Conservation (phyloP, 352 stramenopile genomes). For the Globisporangium recalcitrans region DNA sequence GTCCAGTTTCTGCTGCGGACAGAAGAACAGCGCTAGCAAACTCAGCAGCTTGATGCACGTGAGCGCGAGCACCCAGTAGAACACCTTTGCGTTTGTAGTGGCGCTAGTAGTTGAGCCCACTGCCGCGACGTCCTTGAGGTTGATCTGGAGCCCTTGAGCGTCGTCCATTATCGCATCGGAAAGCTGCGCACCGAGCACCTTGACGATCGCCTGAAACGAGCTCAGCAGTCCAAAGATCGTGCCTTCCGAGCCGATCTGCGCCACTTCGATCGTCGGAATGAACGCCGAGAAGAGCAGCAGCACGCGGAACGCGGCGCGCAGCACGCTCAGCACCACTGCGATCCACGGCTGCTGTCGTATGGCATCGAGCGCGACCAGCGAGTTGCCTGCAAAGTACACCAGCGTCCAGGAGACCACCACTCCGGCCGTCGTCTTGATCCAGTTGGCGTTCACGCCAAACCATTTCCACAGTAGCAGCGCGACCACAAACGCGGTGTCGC, state of each 20-base stretch:
- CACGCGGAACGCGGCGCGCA: slow-evolving; percentile 21
- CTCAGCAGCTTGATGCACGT: slow-evolving; percentile 19
- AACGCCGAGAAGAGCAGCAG: slow-evolving; percentile 29
- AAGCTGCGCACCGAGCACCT: slow-evolving; percentile 28
- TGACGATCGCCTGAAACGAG: slow-evolving; percentile 29
- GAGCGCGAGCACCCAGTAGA: slow-evolving; percentile 19
- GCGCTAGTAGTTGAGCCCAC: not conserved
- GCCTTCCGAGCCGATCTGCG: slow-evolving; percentile 34
- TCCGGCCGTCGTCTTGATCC: slow-evolving; percentile 15
- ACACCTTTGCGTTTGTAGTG: slow-evolving; percentile 1
- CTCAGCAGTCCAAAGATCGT: slow-evolving; percentile 36
- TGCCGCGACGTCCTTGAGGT: not conserved
- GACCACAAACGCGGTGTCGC: slow-evolving; percentile 21
- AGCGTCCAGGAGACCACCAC: slow-evolving; percentile 18
- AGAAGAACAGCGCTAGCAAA: slow-evolving; percentile 19
- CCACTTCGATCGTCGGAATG: slow-evolving; percentile 41
- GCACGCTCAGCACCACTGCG: slow-evolving; percentile 12
- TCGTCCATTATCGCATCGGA: slow-evolving; percentile 10
- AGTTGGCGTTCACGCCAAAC: slow-evolving; percentile 22
- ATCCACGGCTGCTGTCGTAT: slow-evolving; percentile 24
- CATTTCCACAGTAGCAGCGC: slow-evolving; percentile 22
- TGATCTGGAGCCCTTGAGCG: slow-evolving; percentile 11
- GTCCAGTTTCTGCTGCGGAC: slow-evolving; percentile 39
- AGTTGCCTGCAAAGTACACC: slow-evolving; percentile 10
- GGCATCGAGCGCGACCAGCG: slow-evolving; percentile 24